Evolutionary conservation across 2,329 filamentous ascomycete species (phyloP), one percentile per base, ranked within the genome.

Genomic region (Onygenales sp.): DNA sequence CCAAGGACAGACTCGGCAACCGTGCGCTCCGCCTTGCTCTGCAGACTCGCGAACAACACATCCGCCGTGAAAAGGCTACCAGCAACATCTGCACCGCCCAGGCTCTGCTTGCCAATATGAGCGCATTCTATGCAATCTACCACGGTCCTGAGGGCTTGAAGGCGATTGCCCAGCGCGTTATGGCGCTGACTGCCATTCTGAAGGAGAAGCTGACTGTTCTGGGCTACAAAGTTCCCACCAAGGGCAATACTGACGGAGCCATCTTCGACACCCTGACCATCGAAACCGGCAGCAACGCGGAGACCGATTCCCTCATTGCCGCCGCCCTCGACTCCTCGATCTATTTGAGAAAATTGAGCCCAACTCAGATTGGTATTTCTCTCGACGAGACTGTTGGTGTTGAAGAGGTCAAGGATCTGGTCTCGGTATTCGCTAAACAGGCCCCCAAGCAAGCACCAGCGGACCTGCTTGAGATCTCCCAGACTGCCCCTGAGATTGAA

Each of bases 71-170:
- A 69, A 96, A 96, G 79, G 92, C 92, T 1, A 97, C 92, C 1
- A 95, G 90, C 76, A 97, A 97, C 66, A 91, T 96, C 55, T 97
- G 92, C 75, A 97, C 92, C 1, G 91, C 92, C 1, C 92, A 97
- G 72, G 92, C 92, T 7, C 75, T 97, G 31, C 77, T 96, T 50
- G 92, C 92, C 39, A 97, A 97, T 70, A 96, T 96, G 88, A 92
- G 84, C 61, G 89, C 91, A 52, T 86, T 96, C 74, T 97, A 95
- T 66, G 91, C 90, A 51, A 79, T 96, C 52, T 97, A 96, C 70
- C 92, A 97, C 67, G 92, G 92, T 3, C 92, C 92, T 0, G 71
- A 83, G 52, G 90, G 91, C 14, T 74, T 97, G 49, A 89, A 84
- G 71, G 80, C 82, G 11, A 96, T 96, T 66, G 91, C 92, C 1